A percentile compares a stretch with the other conserved stretches of the same genome.
Conservation (phyloP, 2,329 filamentous ascomycete genomes). For the Ophiocordyceps camponoti-floridani region DNA sequence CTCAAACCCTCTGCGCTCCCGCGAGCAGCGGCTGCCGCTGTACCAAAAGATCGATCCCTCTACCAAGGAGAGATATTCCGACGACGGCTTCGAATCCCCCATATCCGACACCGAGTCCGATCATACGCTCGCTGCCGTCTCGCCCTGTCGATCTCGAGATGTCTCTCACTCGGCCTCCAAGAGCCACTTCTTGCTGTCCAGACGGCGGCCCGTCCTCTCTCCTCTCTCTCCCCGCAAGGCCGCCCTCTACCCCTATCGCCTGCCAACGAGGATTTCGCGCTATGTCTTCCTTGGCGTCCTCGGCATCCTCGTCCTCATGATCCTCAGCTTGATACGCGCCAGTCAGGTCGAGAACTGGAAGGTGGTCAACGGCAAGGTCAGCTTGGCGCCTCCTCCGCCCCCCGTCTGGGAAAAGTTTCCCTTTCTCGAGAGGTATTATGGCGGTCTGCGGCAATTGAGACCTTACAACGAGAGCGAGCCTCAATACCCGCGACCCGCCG, state of each 20-base stretch:
- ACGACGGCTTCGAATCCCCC: constrained; percentile 29
- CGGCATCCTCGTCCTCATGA: constrained; percentile 54
- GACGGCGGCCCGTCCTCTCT: constrained; percentile 3
- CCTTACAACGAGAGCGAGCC: constrained; percentile 48
- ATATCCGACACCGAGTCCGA: constrained; percentile 26
- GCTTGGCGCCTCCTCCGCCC: constrained; percentile 36
- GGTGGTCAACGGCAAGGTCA: constrained; percentile 32
- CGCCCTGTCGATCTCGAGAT: constrained; percentile 35
- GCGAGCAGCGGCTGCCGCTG: constrained; percentile 29
- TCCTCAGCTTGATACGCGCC: constrained; percentile 55
- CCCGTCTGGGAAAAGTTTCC: constrained; percentile 70
- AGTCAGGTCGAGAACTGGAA: constrained; percentile 52
- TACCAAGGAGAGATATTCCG: constrained; percentile 32
- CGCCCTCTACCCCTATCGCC: constrained; percentile 30
- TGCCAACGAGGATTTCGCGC: constrained; percentile 57
- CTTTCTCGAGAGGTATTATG: constrained; percentile 79
- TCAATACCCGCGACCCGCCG: constrained; percentile 50
- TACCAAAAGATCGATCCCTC: constrained; percentile 26
- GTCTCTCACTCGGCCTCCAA: constrained; percentile 25
- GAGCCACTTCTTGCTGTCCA: constrained; percentile 24
- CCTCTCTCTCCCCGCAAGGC: constrained; percentile 6
- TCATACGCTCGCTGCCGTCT: constrained; percentile 24
- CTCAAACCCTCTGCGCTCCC: constrained; percentile 27
- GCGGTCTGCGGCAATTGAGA: constrained; percentile 60
- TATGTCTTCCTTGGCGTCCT: constrained; percentile 62